Conservation (phyloP, 768 basidiomycete species). For the Mrakia frigida region DNA sequence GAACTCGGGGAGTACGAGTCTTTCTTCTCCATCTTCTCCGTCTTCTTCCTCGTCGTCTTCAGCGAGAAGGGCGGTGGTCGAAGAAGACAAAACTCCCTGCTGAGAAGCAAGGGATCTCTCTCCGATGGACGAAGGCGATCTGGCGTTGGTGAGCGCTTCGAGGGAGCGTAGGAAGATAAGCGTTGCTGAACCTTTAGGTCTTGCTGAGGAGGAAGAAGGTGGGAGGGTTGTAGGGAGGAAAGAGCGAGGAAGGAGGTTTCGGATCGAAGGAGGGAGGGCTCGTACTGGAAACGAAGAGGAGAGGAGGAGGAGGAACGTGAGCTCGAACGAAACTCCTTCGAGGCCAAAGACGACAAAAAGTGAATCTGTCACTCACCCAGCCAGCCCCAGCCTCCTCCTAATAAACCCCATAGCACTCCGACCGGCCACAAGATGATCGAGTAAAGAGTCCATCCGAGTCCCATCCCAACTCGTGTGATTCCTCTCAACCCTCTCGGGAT, state of each 20-base stretch:
- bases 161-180: constrained; percentile 25
- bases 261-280: constrained; percentile 21
- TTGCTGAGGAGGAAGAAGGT: background rate
- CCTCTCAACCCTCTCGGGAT: constrained; percentile 28
- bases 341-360: too few relatives aligned
- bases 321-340: background rate
- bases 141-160: constrained; percentile 25
- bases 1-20: constrained; percentile 64
- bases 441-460: constrained; percentile 31
- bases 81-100: constrained; percentile 41
- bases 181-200: constrained; percentile 9
- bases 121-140: constrained; percentile 23
- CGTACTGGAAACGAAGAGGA: constrained; percentile 13
- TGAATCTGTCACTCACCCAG: constrained; percentile 16
- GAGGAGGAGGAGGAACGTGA: background rate
- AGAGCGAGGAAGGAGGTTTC: background rate
- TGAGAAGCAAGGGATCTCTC: constrained; percentile 42
- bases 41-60: background rate
- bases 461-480: constrained; percentile 29
- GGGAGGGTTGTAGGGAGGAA: constrained; percentile 5
- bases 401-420: constrained; percentile 15
- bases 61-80: constrained; percentile 1
- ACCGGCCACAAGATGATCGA: constrained; percentile 30
- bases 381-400: constrained; percentile 25
- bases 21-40: constrained; percentile 36